Base-by-base conservation (phyloP, 2,329 filamentous ascomycete species). In the Pseudogymnoascus sp. region DNA sequence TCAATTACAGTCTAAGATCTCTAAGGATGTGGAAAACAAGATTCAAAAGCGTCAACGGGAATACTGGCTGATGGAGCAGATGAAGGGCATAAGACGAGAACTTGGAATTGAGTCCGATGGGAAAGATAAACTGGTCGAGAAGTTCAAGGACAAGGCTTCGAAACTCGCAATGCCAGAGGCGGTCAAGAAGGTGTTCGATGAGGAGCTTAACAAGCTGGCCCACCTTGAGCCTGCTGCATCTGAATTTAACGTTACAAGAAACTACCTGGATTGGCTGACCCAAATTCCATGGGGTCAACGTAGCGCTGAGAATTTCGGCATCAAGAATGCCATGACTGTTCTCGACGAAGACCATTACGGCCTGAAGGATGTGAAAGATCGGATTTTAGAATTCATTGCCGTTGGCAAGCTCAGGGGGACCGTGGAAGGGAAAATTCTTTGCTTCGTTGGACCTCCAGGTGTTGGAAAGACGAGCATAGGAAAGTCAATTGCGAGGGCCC, bases 391-490 rank as follows among this genome's bases (percentile, higher is more conserved):
- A 74, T 99, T 99, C 72, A 99, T 99, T 69, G 94, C 94, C 0
- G 94, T 99, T 4, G 94, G 94, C 36, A 99, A 99, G 78, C 85
- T 99, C 29, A 88, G 94, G 58, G 94, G 95, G 41, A 97, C 93
- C 0, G 94, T 99, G 0, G 94, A 99, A 75, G 94, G 94, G 73
- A 99, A 99, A 78, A 99, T 99, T 61, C 80, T 99, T 39, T 99
- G 94, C 77, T 93, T 99, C 72, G 95, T 99, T 62, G 94, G 94
- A 0, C 94, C 94, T 60, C 94, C 94, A 15, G 94, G 94, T 79
- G 94, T 99, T 27, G 94, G 94, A 70, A 99, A 99, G 81, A 99
- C 94, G 2, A 97, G 92, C 75, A 99, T 99, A 68, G 94, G 94
- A 73, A 99, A 99, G 75, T 97, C 92, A 0, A 97, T 99, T 70